Evolutionary conservation across 192 early-diverging fungal species (phyloP).

Genomic region (Linnemannia elongata): DNA sequence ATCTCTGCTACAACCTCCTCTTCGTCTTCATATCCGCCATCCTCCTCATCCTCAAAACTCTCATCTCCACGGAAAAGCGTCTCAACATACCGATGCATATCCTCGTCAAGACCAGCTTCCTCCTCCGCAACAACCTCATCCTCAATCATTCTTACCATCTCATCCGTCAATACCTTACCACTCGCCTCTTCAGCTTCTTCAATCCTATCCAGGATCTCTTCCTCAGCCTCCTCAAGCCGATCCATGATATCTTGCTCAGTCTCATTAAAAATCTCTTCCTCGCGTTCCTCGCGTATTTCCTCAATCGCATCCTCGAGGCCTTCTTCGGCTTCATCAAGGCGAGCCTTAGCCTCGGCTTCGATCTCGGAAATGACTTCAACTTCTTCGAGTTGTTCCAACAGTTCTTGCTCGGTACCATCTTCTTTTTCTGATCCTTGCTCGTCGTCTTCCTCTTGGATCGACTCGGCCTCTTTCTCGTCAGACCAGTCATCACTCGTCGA

Average conservation of each 20-base stretch:
- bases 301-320: slow-evolving; percentile 12
- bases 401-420: neutral
- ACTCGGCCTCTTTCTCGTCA: slow-evolving; percentile 12
- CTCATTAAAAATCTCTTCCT: neutral
- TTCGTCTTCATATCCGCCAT: neutral
- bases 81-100: slow-evolving; percentile 7
- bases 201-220: neutral
- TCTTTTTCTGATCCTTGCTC: slow-evolving; percentile 24
- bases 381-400: neutral
- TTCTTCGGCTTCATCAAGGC: neutral
- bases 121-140: slow-evolving; percentile 4
- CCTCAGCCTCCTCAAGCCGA: neutral
- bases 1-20: neutral
- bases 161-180: neutral
- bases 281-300: neutral
- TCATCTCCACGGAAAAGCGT: neutral
- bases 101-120: neutral
- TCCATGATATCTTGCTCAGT: neutral
- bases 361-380: neutral
- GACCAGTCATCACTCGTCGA: neutral
- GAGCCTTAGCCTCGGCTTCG: slow-evolving; percentile 12
- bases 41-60: neutral
- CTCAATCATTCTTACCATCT: neutral
- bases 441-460: slow-evolving; percentile 32
- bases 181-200: neutral